Base-by-base conservation (phyloP, 352 stramenopile species). In the Porosira glacialis region DNA sequence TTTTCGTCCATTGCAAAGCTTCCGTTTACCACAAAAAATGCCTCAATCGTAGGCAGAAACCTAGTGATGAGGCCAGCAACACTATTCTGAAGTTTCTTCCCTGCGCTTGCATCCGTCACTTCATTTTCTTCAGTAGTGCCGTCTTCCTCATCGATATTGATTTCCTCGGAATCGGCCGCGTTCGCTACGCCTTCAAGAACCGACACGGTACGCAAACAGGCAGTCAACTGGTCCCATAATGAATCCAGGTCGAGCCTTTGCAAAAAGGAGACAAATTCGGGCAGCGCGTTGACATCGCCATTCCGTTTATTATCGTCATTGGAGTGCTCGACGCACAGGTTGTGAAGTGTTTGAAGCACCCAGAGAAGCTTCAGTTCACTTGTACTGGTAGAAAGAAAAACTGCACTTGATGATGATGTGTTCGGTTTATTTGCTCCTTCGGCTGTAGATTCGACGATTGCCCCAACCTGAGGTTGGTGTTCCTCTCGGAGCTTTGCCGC, bases 1-100 rank as follows among this genome's bases (percentile, higher is more conserved):
- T 47, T 19, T 72, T 63, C 31, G 57, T 56, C 24, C 64, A 35
- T 30, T 70, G 26, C 21, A 41, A 96, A 89, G 57, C 92, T 90
- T 30, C 94, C 93, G 81, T 97, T 98, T 1, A 98, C 94, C 26
- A 98, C 94, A 74, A 99, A 98, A 78, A 99, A 99, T 13, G 94
- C 93, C 75, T 99, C 95, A 57, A 99, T 95, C 58, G 97, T 94
- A 2, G 95, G 95, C 57, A 99, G 87, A 76, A 99, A 98, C 24
- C 95, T 89, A 3, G 93, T 95, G n/a, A 98, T 85, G 28, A 98
- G 79, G 22, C 94, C 94, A 26, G 94, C 77, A 45, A 86, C 65
- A 69, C 26, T 36, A 13, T 43, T 53, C 28, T 44, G 39, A 21
- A 63, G 36, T 30, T 89, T 90, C 39, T 86, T 89, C 13, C 55